phyloP scores from a whole-genome alignment of 139 green algal species.

The Dunaliella sp. region DNA sequence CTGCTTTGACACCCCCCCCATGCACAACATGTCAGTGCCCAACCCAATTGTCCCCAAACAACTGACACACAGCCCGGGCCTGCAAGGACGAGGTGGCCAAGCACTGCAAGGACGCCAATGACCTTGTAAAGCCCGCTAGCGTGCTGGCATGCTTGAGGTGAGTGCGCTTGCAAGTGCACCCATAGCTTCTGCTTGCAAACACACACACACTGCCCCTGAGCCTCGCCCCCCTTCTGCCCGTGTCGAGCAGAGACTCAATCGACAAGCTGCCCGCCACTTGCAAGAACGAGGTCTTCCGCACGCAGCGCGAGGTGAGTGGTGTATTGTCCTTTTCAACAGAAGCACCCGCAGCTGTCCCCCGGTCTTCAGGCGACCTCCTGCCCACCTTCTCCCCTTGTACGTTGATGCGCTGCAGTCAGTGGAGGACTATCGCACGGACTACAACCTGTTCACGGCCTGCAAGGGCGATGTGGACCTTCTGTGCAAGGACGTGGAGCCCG shows the following conservation, averaged over 20 bases:
- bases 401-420: conserved; percentile 45
- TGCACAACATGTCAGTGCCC: too few species aligned
- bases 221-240: not conserved
- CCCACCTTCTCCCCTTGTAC: not conserved
- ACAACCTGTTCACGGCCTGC: conserved; percentile 58
- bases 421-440: conserved; percentile 67
- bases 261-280: conserved; percentile 47
- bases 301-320: conserved; percentile 46
- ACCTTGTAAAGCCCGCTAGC: conserved; percentile 33
- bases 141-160: conserved; percentile 63
- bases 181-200: not conserved
- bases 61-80: conserved; percentile 52
- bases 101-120: conserved; percentile 50
- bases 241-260: conserved; percentile 39
- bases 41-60: too few species aligned
- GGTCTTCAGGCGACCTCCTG: not conserved
- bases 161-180: not conserved
- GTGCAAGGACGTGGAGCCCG: conserved; percentile 57
- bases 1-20: not conserved
- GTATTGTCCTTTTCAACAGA: not conserved
- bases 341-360: not conserved
- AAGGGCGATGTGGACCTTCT: conserved; percentile 45
- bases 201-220: too few species aligned
- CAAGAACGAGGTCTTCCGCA: conserved; percentile 53
- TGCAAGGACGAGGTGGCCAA: conserved; percentile 71